phyloP scores from a whole-genome alignment of 257 asterid genomes.

The Striga asiatica region DNA sequence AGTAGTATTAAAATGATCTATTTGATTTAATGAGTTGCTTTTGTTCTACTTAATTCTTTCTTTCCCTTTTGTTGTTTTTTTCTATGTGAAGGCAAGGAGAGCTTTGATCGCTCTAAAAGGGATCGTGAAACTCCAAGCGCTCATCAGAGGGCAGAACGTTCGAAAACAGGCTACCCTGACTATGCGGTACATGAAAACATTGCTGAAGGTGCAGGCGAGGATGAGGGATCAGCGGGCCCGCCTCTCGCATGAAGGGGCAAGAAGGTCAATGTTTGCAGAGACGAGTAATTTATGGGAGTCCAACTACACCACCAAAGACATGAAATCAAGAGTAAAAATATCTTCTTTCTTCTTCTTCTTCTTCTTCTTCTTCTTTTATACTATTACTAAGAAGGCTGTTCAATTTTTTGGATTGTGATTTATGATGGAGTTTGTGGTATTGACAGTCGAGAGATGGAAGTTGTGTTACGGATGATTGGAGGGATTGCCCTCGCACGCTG shows the following conservation, averaged over 20 bases:
- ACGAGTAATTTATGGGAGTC: slow-evolving; percentile 57
- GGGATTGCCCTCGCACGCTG: slow-evolving; percentile 61
- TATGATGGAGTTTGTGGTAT: too few relatives aligned
- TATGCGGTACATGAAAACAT: slow-evolving; percentile 83
- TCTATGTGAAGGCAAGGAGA: slow-evolving; percentile 93
- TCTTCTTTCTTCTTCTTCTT: not conserved
- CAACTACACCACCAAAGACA: slow-evolving; percentile 37
- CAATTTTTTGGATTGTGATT: too few relatives aligned
- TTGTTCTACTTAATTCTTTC: too few relatives aligned
- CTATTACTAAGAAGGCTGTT: too few relatives aligned
- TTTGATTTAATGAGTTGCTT: too few relatives aligned
- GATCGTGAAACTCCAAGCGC: slow-evolving; percentile 83
- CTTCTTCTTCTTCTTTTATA: not conserved
- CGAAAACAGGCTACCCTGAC: slow-evolving; percentile 85
- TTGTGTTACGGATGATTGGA: slow-evolving; percentile 53
- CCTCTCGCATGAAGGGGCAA: slow-evolving; percentile 66
- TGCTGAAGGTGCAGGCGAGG: slow-evolving; percentile 82
- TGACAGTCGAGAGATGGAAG: slow-evolving; percentile 61
- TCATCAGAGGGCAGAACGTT: slow-evolving; percentile 86
- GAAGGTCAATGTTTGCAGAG: slow-evolving; percentile 73
- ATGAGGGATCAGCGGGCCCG: slow-evolving; percentile 76
- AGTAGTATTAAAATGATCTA: too few relatives aligned
- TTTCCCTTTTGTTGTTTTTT: too few relatives aligned
- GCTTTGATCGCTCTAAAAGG: slow-evolving; percentile 85
- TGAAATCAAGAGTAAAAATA: slow-evolving; percentile 60